These are phyloP conservation scores for Amaranthus tricolor DNA, from an alignment of 179 eudicot genomes.

Conservation along the genomic window DNA sequence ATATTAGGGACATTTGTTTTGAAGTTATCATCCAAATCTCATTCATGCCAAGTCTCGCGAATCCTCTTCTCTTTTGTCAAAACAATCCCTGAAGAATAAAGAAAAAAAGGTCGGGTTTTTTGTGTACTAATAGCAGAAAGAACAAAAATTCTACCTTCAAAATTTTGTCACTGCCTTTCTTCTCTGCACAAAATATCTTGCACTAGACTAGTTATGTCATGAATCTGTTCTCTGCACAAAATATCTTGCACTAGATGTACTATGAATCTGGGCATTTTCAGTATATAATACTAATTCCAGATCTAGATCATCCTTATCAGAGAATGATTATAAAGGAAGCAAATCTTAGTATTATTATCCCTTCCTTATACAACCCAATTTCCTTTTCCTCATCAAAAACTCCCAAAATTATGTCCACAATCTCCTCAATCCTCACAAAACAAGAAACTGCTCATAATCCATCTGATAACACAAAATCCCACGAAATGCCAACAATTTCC, in stretches of 20 bases:
- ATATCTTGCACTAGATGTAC: constrained; percentile 35
- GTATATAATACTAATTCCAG: constrained; percentile 11
- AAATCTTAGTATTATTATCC: neutral
- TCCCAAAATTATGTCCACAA: constrained; percentile 18
- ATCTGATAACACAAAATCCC: constrained; percentile 15
- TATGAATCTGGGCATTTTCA: constrained; percentile 33
- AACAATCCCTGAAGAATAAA: no score
- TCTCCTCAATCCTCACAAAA: constrained; percentile 43
- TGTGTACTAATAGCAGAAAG: no score
- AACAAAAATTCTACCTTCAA: no score
- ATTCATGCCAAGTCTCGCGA: no score
- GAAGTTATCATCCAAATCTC: no score
- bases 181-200: no score
- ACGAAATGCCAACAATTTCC: neutral
- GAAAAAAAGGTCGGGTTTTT: no score
- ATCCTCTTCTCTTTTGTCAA: no score
- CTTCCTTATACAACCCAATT: neutral
- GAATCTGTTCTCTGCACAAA: neutral
- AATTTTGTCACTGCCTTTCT: no score
- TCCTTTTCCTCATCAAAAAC: constrained; percentile 11
- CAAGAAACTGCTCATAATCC: constrained; percentile 27
- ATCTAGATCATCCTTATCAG: constrained; percentile 27
- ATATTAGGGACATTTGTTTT: no score
- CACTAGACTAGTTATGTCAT: no score
- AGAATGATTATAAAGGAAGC: constrained; percentile 16